A percentile compares a stretch with the other conserved stretches of the same genome.
phyloP scores from a whole-genome alignment of 106 monocot species.

The Acorus gramineus region DNA sequence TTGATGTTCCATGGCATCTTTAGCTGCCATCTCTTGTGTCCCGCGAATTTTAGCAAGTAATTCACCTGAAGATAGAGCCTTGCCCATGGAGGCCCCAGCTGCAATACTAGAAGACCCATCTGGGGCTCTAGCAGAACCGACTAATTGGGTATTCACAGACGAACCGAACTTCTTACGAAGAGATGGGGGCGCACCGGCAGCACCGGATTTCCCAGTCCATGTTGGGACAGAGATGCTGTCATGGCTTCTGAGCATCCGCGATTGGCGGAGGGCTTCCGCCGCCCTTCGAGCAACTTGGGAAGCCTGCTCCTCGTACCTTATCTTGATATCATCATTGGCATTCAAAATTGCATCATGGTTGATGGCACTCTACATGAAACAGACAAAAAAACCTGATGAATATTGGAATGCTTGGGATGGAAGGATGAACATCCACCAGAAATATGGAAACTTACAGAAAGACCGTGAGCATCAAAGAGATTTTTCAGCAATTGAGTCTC shows the following conservation, averaged over 20 bases:
- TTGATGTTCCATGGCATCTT: slow-evolving; percentile 55
- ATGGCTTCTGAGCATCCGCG: slow-evolving; percentile 55
- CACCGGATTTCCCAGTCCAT: slow-evolving; percentile 84
- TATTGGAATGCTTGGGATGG: background rate
- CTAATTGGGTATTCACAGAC: slow-evolving; percentile 29
- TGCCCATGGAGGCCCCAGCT: slow-evolving; percentile 51
- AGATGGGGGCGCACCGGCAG: slow-evolving; percentile 76
- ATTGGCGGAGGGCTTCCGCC: slow-evolving; percentile 82
- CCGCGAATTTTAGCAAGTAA: slow-evolving; percentile 56
- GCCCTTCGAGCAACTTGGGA: slow-evolving; percentile 76
- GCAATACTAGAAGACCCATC: slow-evolving; percentile 31
- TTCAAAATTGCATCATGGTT: slow-evolving; percentile 92
- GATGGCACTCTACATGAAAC: slow-evolving; percentile 60
- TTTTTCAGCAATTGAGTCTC: slow-evolving; percentile 56
- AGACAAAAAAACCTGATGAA: background rate
- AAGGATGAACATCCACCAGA: background rate
- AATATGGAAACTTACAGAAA: slow-evolving; percentile 48
- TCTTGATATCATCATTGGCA: slow-evolving; percentile 65
- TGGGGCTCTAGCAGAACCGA: slow-evolving; percentile 10
- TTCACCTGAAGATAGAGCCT: slow-evolving; percentile 61
- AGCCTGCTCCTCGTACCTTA: slow-evolving; percentile 71
- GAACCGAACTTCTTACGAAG: slow-evolving; percentile 60
- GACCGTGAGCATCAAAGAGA: slow-evolving; percentile 72
- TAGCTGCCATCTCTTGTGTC: slow-evolving; percentile 44
- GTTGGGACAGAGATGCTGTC: slow-evolving; percentile 81